Base-by-base conservation (phyloP, 2,329 filamentous ascomycete species). In the Botrytis aclada region DNA sequence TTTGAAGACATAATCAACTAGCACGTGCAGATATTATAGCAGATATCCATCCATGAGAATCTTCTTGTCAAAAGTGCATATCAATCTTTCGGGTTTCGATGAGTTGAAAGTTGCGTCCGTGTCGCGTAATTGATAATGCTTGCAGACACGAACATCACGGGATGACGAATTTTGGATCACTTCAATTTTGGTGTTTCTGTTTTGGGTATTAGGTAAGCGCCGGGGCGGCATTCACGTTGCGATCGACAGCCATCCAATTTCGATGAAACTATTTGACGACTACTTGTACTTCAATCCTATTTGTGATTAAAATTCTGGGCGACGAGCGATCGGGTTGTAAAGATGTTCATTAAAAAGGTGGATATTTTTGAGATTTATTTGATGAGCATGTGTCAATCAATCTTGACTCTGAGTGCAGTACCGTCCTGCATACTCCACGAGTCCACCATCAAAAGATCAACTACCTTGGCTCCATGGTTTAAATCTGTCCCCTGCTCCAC, bases 81-180 rank as follows among this genome's bases (percentile, higher is more conserved):
- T 25, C 47, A 41, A 12, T 16, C 47, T 67, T 22, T 16, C 32
- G 22, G 25, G 29, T 14, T 7, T 54, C 16, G 14, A 54, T 29
- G 39, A 54, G n/a, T 32, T 12, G 34, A 41, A 56, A 67, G 65
- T 67, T 47, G 65, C 65, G 65, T 67, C 37, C 32, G 16, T n/a
- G 65, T 56, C 65, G 65, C 65, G 65, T 67, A 32, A 56, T 22
- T 9, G 45, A 54, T 39, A 41, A 67, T 67, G 65, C 65, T 67
- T 56, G 65, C 37, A 67, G 65, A 67, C 65, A 56, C 65, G 65
- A 56, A 56, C n/a, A 67, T 67, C 65, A 67, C 65, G 65, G 65
- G 65, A 67, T 67, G 25, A 29, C 64, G 34, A 39, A 22, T 39
- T 54, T 41, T 39, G 14, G 16, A 41, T 43, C 61, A 43, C 16